Percentiles rank a stretch among this genome's conserved stretches.
phyloP scores from a whole-genome alignment of 2,329 filamentous ascomycete species.

The Thelonectria rubi region DNA sequence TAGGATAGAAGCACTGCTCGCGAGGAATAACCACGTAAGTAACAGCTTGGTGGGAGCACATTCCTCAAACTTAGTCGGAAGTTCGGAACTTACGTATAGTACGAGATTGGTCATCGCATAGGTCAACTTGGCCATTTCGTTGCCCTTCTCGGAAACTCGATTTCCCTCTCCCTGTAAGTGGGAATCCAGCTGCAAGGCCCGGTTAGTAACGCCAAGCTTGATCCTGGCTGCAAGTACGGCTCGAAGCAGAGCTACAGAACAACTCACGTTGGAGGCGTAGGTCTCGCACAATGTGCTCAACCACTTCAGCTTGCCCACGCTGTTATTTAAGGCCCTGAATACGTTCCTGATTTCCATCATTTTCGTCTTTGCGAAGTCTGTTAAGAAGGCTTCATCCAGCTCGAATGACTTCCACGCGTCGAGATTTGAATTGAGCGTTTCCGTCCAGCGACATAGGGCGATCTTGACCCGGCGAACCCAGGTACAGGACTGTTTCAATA shows the following conservation, averaged over 20 bases:
- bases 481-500: neutral
- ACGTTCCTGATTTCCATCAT: neutral
- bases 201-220: neutral
- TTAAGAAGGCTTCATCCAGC: neutral
- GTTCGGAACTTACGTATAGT: neutral
- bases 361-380: neutral
- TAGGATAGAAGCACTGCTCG: slow-evolving; percentile 4
- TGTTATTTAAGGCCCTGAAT: neutral
- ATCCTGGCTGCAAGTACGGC: neutral
- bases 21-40: neutral
- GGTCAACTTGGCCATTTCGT: neutral
- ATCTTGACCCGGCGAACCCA: neutral
- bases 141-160: neutral
- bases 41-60: neutral
- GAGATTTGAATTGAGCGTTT: neutral
- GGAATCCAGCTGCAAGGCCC: neutral
- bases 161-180: neutral
- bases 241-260: neutral
- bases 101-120: neutral
- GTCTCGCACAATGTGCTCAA: neutral
- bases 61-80: neutral
- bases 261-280: neutral
- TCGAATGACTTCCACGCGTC: neutral
- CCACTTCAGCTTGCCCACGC: neutral
- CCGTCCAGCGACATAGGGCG: neutral